Base-by-base conservation (phyloP, 805 yeast genomes). In the Candida insectalens region DNA sequence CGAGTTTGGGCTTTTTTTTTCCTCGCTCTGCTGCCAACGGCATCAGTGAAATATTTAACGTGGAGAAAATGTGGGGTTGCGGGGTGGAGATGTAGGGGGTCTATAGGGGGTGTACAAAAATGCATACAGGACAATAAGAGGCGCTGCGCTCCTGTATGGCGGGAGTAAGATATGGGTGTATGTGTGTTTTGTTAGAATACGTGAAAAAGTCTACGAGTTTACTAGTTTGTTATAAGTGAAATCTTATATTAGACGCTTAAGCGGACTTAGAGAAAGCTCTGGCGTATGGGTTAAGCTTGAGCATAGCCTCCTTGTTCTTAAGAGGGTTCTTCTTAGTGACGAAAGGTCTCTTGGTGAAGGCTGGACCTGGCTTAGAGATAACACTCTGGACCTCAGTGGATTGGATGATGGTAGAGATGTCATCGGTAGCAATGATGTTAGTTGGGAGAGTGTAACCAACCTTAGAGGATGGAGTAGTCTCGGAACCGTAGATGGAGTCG, bases 261-360 rank as follows among this genome's bases (percentile, higher is more conserved):
- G n/a, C n/a, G n/a, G n/a, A n/a, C 67, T 82, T 87, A 58, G 95
- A 62, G 73, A 78, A 89, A 57, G 89, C 94, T 82, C 84, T 85
- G 59, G 98, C 97, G 80, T 92, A 92, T 54, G 99, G 99, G 95
- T 92, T 92, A 69, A 92, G 82, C 77, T 96, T 85, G 68, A 87
- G 79, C 65, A 87, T 71, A 60, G 88, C 89, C 74, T 85, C 95
- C 80, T 85, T 88, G 96, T 92, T 92, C 92, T 85, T 89, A 66
- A 87, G 81, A 69, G 96, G 94, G 88, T 84, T 89, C 89, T 87
- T 88, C 96, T 92, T 92, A 69, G 79, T 78, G 65, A 84, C 94
- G 77, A 83, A 85, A 51, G 85, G 65, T 69, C 94, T 83, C 88
- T 88, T 85, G 68, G 83, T 88, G 62, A 79, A 71, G 58, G 92